Evolutionary conservation across 2,329 filamentous ascomycete species (phyloP).

Genomic region (Ilyonectria mors-panacis): DNA sequence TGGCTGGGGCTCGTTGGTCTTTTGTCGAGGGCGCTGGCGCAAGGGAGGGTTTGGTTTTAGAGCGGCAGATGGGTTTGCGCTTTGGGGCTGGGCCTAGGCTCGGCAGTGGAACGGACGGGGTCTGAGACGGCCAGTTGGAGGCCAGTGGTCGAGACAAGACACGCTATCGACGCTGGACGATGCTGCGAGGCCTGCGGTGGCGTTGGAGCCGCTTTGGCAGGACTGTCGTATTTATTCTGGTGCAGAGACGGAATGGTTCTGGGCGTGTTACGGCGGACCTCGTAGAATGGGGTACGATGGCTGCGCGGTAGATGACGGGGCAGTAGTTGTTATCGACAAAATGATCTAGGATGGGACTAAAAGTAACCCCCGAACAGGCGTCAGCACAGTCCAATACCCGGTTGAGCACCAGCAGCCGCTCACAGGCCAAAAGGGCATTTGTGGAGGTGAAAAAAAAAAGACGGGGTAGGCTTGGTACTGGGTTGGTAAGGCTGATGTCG

Average conservation of each 20-base stretch:
- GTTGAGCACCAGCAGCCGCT: conserved; percentile 28
- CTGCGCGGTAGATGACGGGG: not conserved
- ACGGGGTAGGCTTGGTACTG: conserved; percentile 31
- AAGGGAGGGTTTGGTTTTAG: conserved; percentile 32
- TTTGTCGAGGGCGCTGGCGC: conserved; percentile 28
- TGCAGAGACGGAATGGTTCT: not conserved
- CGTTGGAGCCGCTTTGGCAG: conserved; percentile 1
- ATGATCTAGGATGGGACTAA: conserved; percentile 23
- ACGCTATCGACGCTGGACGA: conserved; percentile 23
- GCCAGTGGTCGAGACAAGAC: conserved; percentile 19
- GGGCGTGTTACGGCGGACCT: not conserved
- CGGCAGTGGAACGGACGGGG: conserved; percentile 31
- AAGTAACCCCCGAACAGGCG: conserved; percentile 20
- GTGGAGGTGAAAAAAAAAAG: conserved; percentile 37
- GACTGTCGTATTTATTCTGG: not conserved
- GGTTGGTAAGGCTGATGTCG: conserved; percentile 39
- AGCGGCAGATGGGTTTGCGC: conserved; percentile 30
- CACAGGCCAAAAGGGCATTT: conserved; percentile 23
- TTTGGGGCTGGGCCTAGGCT: conserved; percentile 21
- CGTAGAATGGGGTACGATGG: not conserved
- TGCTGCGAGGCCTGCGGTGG: conserved; percentile 4
- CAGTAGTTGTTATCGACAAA: conserved; percentile 25
- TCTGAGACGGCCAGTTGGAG: conserved; percentile 23
- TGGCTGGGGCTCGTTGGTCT: conserved; percentile 24
- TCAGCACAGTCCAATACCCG: conserved; percentile 23